Evolutionary conservation across 495 filamentous ascomycete genomes (phyloP).

Genomic region (Aspergillus coremiiformis): DNA sequence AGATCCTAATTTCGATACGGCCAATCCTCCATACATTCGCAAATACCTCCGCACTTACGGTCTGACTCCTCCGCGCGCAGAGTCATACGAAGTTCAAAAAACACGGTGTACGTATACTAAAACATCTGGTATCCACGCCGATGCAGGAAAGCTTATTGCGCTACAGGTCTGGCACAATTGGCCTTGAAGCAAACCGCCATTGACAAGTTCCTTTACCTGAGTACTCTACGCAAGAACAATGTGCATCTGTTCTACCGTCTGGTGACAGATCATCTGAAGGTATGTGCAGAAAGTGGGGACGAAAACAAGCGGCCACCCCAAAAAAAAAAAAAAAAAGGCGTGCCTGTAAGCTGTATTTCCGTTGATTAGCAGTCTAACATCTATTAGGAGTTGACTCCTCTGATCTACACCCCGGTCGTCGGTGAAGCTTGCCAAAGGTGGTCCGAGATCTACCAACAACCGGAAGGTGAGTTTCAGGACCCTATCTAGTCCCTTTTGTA

Average conservation of each 20-base stretch:
- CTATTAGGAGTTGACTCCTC: slow-evolving; percentile 70
- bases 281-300: slow-evolving; percentile 22
- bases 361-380: slow-evolving; percentile 7
- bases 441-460: slow-evolving; percentile 91
- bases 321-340: no score
- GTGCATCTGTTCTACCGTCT: slow-evolving; percentile 92
- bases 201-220: slow-evolving; percentile 94
- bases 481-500: slow-evolving; percentile 4
- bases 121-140: background rate
- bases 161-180: slow-evolving; percentile 60
- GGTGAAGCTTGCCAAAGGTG: slow-evolving; percentile 94
- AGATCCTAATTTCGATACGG: slow-evolving; percentile 51
- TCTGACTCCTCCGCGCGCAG: slow-evolving; percentile 61
- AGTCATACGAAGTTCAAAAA: slow-evolving; percentile 62
- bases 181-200: slow-evolving; percentile 68
- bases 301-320: background rate
- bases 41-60: slow-evolving; percentile 65
- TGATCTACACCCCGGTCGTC: slow-evolving; percentile 96
- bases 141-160: slow-evolving; percentile 5
- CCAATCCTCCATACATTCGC: slow-evolving; percentile 56
- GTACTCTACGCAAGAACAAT: slow-evolving; percentile 79
- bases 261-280: slow-evolving; percentile 79
- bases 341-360: background rate
- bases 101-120: slow-evolving; percentile 50
- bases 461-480: slow-evolving; percentile 57